phyloP scores from a whole-genome alignment of 2,329 filamentous ascomycete species.

The Escovopsis weberi region DNA sequence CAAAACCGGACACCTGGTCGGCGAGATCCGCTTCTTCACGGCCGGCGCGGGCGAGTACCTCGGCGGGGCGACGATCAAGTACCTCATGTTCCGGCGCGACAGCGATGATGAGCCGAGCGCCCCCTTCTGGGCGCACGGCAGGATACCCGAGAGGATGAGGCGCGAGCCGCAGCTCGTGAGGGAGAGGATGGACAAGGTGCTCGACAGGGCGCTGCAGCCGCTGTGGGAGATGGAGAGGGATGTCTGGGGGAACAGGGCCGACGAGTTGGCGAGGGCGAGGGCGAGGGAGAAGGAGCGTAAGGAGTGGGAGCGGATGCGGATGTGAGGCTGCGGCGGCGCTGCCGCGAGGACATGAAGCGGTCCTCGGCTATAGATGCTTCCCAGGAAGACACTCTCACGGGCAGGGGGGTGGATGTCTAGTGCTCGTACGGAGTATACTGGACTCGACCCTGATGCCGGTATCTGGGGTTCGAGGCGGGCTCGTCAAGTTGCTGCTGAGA shows the following conservation, averaged over 20 bases:
- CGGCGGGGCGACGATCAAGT: constrained; percentile 7
- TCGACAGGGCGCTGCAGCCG: constrained; percentile 37
- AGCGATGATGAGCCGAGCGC: not conserved
- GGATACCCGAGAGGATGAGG: constrained; percentile 28
- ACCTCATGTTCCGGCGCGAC: constrained; percentile 2
- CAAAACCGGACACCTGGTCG: not conserved
- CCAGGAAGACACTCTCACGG: too few species aligned
- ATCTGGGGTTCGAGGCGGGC: too few species aligned
- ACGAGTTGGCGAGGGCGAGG: constrained; percentile 1
- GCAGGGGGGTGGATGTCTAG: too few species aligned
- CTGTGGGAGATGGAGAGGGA: constrained; percentile 51
- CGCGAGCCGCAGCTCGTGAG: constrained; percentile 1
- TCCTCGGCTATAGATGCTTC: too few species aligned
- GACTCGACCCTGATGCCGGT: too few species aligned
- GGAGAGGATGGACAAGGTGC: constrained; percentile 24
- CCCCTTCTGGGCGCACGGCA: constrained; percentile 4
- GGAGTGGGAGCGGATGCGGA: not conserved
- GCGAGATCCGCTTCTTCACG: constrained; percentile 10
- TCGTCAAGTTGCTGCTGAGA: too few species aligned
- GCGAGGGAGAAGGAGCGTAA: not conserved
- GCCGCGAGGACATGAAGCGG: too few species aligned
- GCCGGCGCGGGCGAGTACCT: constrained; percentile 11
- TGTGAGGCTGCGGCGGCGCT: too few species aligned
- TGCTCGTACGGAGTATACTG: too few species aligned
- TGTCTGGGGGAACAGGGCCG: constrained; percentile 41